phyloP scores from a whole-genome alignment of 2,329 filamentous ascomycete genomes.

The Cladosporium phlei region DNA sequence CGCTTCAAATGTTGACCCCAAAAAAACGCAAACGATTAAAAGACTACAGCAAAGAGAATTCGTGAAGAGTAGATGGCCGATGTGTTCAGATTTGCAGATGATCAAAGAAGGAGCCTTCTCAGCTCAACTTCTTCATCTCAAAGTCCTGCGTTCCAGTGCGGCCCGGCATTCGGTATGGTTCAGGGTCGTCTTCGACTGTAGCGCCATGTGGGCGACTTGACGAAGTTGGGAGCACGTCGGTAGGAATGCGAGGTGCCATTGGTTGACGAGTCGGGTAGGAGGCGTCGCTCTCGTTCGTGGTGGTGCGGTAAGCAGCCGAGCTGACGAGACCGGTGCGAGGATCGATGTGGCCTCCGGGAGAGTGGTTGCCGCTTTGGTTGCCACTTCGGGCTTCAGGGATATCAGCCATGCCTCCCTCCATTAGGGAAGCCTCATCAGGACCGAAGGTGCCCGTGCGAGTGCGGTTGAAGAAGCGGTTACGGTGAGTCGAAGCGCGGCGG shows the following conservation, averaged over 20 bases:
- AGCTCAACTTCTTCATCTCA: slow-evolving; percentile 25
- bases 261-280: slow-evolving; percentile 15
- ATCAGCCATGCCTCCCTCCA: slow-evolving; percentile 35
- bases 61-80: too few relatives aligned
- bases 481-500: slow-evolving; percentile 42
- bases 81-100: too few relatives aligned
- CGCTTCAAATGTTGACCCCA: too few relatives aligned
- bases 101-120: too few relatives aligned
- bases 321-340: slow-evolving; percentile 30
- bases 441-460: slow-evolving; percentile 16
- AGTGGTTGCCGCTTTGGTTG: slow-evolving; percentile 12
- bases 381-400: slow-evolving; percentile 29
- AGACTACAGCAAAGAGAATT: too few relatives aligned
- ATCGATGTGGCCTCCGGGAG: slow-evolving; percentile 24
- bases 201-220: slow-evolving; percentile 18
- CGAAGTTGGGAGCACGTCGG: slow-evolving; percentile 14
- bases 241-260: slow-evolving; percentile 17
- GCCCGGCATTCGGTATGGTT: slow-evolving; percentile 16
- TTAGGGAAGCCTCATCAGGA: slow-evolving; percentile 24
- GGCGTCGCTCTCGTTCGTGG: slow-evolving; percentile 27
- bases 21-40: too few relatives aligned
- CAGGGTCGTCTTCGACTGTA: slow-evolving; percentile 14
- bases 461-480: slow-evolving; percentile 56
- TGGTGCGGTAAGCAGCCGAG: slow-evolving; percentile 27
- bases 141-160: slow-evolving; percentile 28